These are phyloP conservation scores for Alternaria triticina DNA, from an alignment of 2,329 filamentous ascomycete species.

Conservation along the genomic window DNA sequence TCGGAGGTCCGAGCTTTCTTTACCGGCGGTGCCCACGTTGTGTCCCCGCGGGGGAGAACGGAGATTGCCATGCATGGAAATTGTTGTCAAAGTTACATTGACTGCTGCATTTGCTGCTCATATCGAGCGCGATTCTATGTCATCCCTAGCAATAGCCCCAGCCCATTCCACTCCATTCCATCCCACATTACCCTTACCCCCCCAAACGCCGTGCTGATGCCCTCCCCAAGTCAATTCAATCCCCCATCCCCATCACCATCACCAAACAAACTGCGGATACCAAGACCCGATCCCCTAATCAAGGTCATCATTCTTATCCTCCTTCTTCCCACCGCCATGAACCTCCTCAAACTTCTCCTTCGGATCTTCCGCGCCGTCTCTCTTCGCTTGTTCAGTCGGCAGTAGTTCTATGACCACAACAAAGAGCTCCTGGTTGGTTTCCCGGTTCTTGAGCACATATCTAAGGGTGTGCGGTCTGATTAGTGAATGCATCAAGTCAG, in stretches of 20 bases:
- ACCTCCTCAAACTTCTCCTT: conserved; percentile 34
- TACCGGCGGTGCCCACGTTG: background rate
- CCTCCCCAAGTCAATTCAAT: background rate
- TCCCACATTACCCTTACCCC: background rate
- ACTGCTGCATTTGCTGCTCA: background rate
- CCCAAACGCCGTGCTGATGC: conserved; percentile 10
- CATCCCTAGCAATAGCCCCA: background rate
- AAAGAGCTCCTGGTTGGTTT: conserved; percentile 76
- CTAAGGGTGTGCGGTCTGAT: conserved; percentile 81
- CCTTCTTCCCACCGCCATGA: conserved; percentile 19
- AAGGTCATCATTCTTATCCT: conserved; percentile 26
- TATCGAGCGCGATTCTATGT: background rate
- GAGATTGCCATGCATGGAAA: background rate
- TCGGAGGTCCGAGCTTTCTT: conserved; percentile 17
- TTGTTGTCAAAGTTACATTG: background rate
- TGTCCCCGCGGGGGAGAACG: background rate
- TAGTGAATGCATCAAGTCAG: conserved; percentile 29
- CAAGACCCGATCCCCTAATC: conserved; percentile 13
- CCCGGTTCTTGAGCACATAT: conserved; percentile 86
- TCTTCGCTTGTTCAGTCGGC: conserved; percentile 63
- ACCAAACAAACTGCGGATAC: background rate
- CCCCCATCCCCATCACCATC: background rate
- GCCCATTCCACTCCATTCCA: background rate
- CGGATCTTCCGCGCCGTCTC: conserved; percentile 26
- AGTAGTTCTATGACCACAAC: conserved; percentile 82